Percentiles rank a stretch among this genome's conserved stretches.
These are phyloP conservation scores for Chaetomiaceae sp. DNA, from an alignment of 2,329 filamentous ascomycete genomes.

Conservation along the genomic window DNA sequence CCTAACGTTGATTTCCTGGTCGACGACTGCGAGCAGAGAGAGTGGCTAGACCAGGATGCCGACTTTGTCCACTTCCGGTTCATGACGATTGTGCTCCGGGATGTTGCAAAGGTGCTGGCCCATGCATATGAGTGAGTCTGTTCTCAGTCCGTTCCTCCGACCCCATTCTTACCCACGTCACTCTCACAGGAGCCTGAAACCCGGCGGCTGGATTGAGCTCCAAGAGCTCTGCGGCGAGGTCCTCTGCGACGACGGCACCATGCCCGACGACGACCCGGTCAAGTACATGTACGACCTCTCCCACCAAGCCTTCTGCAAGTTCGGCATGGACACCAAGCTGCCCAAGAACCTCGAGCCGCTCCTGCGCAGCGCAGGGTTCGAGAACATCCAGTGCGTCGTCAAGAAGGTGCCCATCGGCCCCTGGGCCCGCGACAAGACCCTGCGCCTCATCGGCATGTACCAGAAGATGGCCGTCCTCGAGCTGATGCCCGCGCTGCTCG, in stretches of 20 bases:
- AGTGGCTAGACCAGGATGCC: slow-evolving; percentile 28
- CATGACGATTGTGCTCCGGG: slow-evolving; percentile 39
- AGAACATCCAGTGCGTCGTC: slow-evolving; percentile 36
- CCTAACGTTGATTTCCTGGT: slow-evolving; percentile 39
- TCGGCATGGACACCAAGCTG: slow-evolving; percentile 28
- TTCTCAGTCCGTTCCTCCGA: background rate
- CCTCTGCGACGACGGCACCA: slow-evolving; percentile 26
- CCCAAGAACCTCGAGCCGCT: slow-evolving; percentile 28
- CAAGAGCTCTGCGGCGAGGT: slow-evolving; percentile 30
- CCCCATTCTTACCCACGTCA: background rate
- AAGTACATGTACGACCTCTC: slow-evolving; percentile 31
- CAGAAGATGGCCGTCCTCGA: slow-evolving; percentile 16
- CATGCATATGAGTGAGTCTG: slow-evolving; percentile 34
- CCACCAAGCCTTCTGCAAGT: slow-evolving; percentile 28
- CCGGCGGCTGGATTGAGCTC: slow-evolving; percentile 31
- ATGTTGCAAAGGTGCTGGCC: slow-evolving; percentile 45
- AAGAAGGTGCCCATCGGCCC: slow-evolving; percentile 44
- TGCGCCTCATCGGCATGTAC: slow-evolving; percentile 36
- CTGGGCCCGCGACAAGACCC: slow-evolving; percentile 44
- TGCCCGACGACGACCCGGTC: slow-evolving; percentile 22
- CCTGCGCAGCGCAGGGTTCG: slow-evolving; percentile 37
- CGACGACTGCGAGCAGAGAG: slow-evolving; percentile 34
- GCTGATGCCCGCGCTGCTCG: slow-evolving; percentile 15
- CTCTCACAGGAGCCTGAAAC: slow-evolving; percentile 22
- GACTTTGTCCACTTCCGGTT: slow-evolving; percentile 33